Evolutionary conservation across 176 grass and related monocot species (phyloP).

Genomic region (Juncus inflexus): DNA sequence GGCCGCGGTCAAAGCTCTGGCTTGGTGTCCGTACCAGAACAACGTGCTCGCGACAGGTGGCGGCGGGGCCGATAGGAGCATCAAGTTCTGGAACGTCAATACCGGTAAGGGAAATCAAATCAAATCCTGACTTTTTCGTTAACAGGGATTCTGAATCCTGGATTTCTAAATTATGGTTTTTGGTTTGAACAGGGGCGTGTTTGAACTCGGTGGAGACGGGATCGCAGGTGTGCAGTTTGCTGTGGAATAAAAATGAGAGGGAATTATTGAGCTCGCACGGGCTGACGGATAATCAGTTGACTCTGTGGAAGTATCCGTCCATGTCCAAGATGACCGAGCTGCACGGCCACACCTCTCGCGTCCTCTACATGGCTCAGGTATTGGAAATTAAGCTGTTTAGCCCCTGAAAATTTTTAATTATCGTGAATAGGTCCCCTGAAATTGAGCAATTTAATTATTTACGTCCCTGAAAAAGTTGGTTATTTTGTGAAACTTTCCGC

Average conservation of each 20-base stretch:
- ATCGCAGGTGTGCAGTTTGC: constrained; percentile 36
- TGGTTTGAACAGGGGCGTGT: constrained; percentile 18
- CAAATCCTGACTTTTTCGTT: too few species aligned
- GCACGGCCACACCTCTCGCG: constrained; percentile 34
- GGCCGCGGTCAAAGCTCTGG: constrained; percentile 46
- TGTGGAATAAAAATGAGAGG: constrained; percentile 45
- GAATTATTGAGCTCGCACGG: constrained; percentile 48
- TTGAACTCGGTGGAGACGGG: constrained; percentile 47
- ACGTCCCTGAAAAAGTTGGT: too few species aligned
- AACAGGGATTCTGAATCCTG: too few species aligned
- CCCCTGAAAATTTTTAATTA: too few species aligned
- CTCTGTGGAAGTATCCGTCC: constrained; percentile 46
- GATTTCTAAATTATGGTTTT: too few species aligned
- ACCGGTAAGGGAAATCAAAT: background rate
- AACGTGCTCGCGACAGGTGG: constrained; percentile 57
- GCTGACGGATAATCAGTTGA: constrained; percentile 29
- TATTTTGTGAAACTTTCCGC: too few species aligned
- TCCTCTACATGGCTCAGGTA: constrained; percentile 52
- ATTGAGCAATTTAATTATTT: too few species aligned
- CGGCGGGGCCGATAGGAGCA: constrained; percentile 30
- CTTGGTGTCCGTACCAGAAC: constrained; percentile 57
- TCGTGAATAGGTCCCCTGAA: too few species aligned
- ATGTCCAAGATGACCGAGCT: constrained; percentile 51
- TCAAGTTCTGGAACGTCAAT: constrained; percentile 50
- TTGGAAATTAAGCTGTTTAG: background rate